phyloP scores from a whole-genome alignment of 305 asterid species.

The Rubia occidens region DNA sequence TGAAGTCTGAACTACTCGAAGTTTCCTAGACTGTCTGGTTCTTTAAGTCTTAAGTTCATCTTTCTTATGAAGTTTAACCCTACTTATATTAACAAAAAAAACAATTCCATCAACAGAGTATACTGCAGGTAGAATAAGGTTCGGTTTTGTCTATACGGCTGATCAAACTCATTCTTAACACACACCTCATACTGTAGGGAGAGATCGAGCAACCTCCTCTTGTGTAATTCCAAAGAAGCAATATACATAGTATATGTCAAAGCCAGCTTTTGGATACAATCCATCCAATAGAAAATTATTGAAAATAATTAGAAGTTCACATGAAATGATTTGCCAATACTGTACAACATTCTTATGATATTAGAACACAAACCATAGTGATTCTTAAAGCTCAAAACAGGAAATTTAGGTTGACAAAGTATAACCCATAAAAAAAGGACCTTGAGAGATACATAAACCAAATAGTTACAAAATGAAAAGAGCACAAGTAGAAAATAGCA shows the following conservation, averaged over 20 bases:
- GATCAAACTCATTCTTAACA: not conserved
- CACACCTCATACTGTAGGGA: not conserved
- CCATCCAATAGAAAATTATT: not conserved
- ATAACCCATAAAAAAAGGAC: not conserved
- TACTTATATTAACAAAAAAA: not conserved
- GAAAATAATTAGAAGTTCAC: not conserved
- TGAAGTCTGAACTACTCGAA: not conserved
- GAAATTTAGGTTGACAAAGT: not conserved
- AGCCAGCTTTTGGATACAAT: not conserved
- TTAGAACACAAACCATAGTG: not conserved
- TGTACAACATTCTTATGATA: not conserved
- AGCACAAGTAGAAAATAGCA: not conserved
- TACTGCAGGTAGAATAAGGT: not conserved
- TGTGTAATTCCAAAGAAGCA: not conserved
- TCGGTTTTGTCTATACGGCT: not conserved
- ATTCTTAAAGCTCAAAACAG: not conserved
- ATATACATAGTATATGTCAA: not conserved
- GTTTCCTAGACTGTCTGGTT: not conserved
- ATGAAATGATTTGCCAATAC: not conserved
- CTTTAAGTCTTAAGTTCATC: not conserved
- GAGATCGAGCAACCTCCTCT: not conserved
- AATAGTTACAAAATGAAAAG: not conserved
- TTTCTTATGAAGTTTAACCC: not conserved
- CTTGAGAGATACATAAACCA: not conserved
- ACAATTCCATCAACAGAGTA: not conserved